phyloP scores from a whole-genome alignment of 176 grass and related monocot species.

The Otatea glauca region DNA sequence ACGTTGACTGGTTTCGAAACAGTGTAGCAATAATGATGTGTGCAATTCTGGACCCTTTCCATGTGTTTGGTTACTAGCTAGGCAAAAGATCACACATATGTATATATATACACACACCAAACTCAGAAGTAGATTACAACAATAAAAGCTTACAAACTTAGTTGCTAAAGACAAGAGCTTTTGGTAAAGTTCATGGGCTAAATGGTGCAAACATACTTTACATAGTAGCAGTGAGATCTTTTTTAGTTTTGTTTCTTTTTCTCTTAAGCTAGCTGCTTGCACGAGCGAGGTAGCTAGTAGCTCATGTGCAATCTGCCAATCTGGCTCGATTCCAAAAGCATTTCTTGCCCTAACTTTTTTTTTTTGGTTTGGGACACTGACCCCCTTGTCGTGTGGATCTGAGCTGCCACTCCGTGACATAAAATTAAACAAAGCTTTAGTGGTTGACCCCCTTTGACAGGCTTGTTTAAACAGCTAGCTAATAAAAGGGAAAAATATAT shows the following conservation, averaged over 20 bases:
- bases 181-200: constrained; percentile 50
- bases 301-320: constrained; percentile 65
- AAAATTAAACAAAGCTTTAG: constrained; percentile 49
- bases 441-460: constrained; percentile 58
- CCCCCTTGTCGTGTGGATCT: constrained; percentile 67
- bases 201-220: constrained; percentile 50
- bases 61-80: constrained; percentile 27
- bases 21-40: constrained; percentile 40
- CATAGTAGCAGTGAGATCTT: constrained; percentile 51
- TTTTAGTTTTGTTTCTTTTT: constrained; percentile 23
- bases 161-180: constrained; percentile 38
- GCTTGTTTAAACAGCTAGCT: constrained; percentile 43
- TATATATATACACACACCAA: constrained; percentile 35
- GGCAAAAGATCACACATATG: constrained; percentile 29
- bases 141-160: constrained; percentile 27
- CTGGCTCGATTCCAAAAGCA: constrained; percentile 63
- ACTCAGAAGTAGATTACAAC: constrained; percentile 34
- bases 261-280: constrained; percentile 36
- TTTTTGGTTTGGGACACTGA: constrained; percentile 50
- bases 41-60: constrained; percentile 35
- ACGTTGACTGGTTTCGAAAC: constrained; percentile 76
- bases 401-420: constrained; percentile 64
- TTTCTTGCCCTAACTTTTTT: constrained; percentile 26
- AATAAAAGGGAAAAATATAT: constrained; percentile 36
- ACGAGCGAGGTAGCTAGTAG: constrained; percentile 39